A percentile compares a stretch with the other conserved stretches of the same genome.
phyloP scores from a whole-genome alignment of 1,284 basidiomycete genomes.

The Heimioporus retisporus region DNA sequence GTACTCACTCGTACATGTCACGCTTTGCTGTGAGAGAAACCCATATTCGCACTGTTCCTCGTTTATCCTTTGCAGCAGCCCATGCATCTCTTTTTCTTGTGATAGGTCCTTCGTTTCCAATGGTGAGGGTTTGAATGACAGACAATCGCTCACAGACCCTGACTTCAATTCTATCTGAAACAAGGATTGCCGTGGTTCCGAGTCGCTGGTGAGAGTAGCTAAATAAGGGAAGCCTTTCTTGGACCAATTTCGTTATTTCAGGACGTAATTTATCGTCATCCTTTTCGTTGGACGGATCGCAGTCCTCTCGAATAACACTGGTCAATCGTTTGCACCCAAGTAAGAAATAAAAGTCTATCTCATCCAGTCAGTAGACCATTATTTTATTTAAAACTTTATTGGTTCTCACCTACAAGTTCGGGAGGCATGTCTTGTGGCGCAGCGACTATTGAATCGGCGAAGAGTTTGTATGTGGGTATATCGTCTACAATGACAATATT shows the following conservation, averaged over 20 bases:
- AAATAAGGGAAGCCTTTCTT: background rate
- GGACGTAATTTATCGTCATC: background rate
- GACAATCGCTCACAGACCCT: background rate
- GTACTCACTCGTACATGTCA: slow-evolving; percentile 2
- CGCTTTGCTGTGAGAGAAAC: background rate
- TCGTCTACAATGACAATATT: slow-evolving; percentile 23
- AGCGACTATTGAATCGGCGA: slow-evolving; percentile 12
- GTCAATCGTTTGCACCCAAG: slow-evolving; percentile 1
- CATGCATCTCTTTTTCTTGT: background rate
- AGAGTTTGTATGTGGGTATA: slow-evolving; percentile 8
- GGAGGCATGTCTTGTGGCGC: slow-evolving; percentile 15
- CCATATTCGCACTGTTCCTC: background rate
- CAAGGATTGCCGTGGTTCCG: background rate
- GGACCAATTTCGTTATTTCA: background rate
- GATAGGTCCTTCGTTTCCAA: background rate
- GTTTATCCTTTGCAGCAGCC: background rate
- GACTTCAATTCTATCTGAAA: background rate
- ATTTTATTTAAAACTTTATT: background rate
- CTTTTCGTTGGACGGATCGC: background rate
- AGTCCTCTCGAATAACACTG: background rate
- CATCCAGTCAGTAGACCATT: background rate
- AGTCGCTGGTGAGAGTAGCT: background rate
- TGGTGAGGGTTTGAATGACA: background rate
- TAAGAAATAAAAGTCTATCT: background rate
- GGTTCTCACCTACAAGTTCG: slow-evolving; percentile 18